phyloP scores from a whole-genome alignment of 768 basidiomycete species.

The Leucocoprinus birnbaumii region DNA sequence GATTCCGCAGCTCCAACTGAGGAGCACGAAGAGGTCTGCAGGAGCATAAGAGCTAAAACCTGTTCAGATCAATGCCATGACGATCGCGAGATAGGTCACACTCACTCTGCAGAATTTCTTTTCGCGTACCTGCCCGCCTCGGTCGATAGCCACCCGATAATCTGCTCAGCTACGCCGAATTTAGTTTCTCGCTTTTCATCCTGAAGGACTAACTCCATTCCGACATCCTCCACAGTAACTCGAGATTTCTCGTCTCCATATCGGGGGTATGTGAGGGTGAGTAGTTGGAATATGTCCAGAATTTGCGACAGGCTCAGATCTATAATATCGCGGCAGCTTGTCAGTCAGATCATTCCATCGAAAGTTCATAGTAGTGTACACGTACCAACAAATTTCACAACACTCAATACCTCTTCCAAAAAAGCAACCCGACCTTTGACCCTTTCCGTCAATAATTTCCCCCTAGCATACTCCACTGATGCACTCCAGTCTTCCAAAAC shows the following conservation, averaged over 20 bases:
- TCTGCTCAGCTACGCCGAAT: conserved; percentile 63
- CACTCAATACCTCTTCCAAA: conserved; percentile 54
- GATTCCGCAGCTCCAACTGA: conserved; percentile 68
- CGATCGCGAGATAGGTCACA: conserved; percentile 8
- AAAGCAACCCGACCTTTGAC: conserved; percentile 57
- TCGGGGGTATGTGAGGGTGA: conserved; percentile 75
- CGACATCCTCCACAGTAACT: conserved; percentile 67
- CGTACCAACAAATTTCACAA: conserved; percentile 59
- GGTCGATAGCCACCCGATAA: conserved; percentile 72
- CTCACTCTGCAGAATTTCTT: conserved; percentile 54
- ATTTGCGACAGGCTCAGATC: conserved; percentile 59
- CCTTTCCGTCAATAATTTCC: conserved; percentile 44
- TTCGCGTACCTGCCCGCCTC: conserved; percentile 63
- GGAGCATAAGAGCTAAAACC: conserved; percentile 48
- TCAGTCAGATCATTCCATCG: conserved; percentile 8
- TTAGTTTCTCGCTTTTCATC: conserved; percentile 56
- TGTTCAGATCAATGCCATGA: conserved; percentile 11
- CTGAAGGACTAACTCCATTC: conserved; percentile 57
- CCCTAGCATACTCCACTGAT: conserved; percentile 53
- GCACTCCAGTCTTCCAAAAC: conserved; percentile 53
- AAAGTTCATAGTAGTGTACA: conserved; percentile 7
- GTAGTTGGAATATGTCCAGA: conserved; percentile 67
- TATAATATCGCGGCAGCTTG: conserved; percentile 22
- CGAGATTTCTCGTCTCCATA: conserved; percentile 73
- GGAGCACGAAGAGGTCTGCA: conserved; percentile 62